Evolutionary conservation across 1,139 yeast genomes (phyloP).

Genomic region (Taphrina confusa): DNA sequence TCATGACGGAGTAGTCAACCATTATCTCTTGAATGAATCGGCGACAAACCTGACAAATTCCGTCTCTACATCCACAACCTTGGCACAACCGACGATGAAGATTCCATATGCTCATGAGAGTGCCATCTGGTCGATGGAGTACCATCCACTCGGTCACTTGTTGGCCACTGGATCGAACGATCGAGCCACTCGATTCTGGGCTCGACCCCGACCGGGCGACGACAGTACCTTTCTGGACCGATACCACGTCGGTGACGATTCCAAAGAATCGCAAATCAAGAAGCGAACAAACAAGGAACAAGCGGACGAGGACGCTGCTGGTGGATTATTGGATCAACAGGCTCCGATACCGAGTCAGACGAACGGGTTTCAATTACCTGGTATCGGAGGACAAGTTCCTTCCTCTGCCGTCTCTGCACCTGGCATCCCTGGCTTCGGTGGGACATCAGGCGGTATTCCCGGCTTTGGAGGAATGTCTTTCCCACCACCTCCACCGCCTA

Average conservation of each 20-base stretch:
- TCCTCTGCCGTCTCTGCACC: conserved; percentile 1
- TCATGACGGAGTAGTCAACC: conserved; percentile 82
- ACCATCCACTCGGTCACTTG: conserved; percentile 91
- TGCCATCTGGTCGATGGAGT: conserved; percentile 84
- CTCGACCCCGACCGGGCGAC: conserved; percentile 88
- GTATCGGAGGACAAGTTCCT: conserved; percentile 22
- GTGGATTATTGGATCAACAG: conserved; percentile 31
- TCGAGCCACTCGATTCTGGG: conserved; percentile 92
- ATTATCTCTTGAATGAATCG: conserved; percentile 62
- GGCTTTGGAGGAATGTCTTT: conserved; percentile 15
- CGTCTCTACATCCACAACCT: conserved; percentile 33
- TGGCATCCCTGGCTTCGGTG: background rate
- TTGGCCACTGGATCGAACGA: conserved; percentile 92
- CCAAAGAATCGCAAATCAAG: conserved; percentile 28
- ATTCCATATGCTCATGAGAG: conserved; percentile 94
- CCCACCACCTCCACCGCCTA: conserved; percentile 2
- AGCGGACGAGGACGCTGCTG: conserved; percentile 25
- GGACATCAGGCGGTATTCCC: conserved; percentile 3
- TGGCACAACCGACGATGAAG: conserved; percentile 45
- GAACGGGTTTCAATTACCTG: conserved; percentile 12
- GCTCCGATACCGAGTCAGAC: conserved; percentile 15
- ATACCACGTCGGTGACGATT: conserved; percentile 51
- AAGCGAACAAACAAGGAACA: conserved; percentile 18
- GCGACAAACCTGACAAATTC: conserved; percentile 36
- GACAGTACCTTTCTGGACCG: conserved; percentile 80